Base-by-base conservation (phyloP, 306 rosid species). In the Ceratonia siliqua region DNA sequence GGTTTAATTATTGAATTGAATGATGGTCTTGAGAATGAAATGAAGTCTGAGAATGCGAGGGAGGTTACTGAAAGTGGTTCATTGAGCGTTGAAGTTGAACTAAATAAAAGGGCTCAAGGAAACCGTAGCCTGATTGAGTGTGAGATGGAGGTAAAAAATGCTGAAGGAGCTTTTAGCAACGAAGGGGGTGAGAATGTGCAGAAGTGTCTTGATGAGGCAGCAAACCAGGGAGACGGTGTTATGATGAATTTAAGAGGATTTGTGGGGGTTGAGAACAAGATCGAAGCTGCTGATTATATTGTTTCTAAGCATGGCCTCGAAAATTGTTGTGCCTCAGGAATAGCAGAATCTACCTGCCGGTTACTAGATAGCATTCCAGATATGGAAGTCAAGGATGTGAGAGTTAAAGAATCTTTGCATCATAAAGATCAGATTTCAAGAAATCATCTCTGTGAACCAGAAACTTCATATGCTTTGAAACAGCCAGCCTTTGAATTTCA, bases 1-100 rank as follows among this genome's bases (percentile, higher is more conserved):
- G 84, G 70, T 46, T 55, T 59, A 72, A 28, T 46, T 72, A 45
- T 62, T 53, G 80, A 59, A 36, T 74, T 45, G 1, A 75, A 35
- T 32, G 70, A 18, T 22, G 38, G 72, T 58, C 77, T 67, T 57
- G 70, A 18, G 68, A 36, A 21, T 42, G 59, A 24, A 25, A 24
- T 38, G 21, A 35, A 46, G 62, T 18, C 35, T 13, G 77, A 63
- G 76, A 9, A 22, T 55, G 71, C 13, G 4, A 24, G 30, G 32
- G 85, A 72, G 12, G 21, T 50, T 25, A 6, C 52, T 46, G 87
- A 25, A 58, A 66, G 33, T 53, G 6, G 12, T 71, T 36, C 15
- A 32, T 1, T 18, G 13, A 21, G 72, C 15, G 14, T 5, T 1
- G 66, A 70, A 28, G 75, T 12, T 21, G 45, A 33, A 9, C 24